Percentiles rank a stretch among this genome's conserved stretches.
Conservation (phyloP, 1,284 basidiomycete species). For the Rhodofomes roseus region DNA sequence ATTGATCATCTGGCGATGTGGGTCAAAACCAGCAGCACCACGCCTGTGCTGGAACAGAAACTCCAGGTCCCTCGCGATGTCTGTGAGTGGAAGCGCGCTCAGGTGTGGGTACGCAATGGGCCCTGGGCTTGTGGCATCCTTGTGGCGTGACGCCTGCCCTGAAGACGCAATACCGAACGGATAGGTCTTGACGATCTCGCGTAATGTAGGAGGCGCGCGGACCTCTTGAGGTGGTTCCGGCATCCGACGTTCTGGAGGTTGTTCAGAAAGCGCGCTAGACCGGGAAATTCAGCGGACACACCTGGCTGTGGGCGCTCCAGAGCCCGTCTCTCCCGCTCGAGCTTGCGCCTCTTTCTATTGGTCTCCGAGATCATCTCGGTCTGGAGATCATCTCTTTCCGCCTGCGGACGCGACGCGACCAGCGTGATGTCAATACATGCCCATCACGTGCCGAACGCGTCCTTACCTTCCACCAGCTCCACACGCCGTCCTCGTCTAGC, state of each 20-base stretch:
- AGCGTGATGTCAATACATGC: conserved; percentile 1
- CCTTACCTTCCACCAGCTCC: conserved; percentile 76
- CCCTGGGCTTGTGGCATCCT: conserved; percentile 10
- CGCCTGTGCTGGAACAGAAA: conserved; percentile 46
- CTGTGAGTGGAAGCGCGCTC: conserved; percentile 43
- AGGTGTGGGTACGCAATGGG: conserved; percentile 52
- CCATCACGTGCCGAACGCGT: conserved; percentile 7
- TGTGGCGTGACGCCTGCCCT: conserved; percentile 10
- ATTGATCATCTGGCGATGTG: conserved; percentile 26
- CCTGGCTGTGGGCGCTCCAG: conserved; percentile 72
- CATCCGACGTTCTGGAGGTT: conserved; percentile 28
- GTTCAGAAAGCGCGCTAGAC: not conserved
- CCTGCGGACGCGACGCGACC: conserved; percentile 31
- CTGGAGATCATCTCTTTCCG: conserved; percentile 70
- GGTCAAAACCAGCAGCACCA: conserved; percentile 20
- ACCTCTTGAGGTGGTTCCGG: conserved; percentile 29
- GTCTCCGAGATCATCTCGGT: conserved; percentile 80
- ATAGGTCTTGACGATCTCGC: conserved; percentile 32
- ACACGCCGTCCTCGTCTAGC: conserved; percentile 61
- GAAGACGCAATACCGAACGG: conserved; percentile 21
- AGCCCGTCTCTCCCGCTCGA: conserved; percentile 78
- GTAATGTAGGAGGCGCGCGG: conserved; percentile 30
- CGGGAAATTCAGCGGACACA: conserved; percentile 26
- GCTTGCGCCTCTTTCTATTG: conserved; percentile 72
- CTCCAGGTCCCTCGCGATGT: conserved; percentile 54